Conservation (phyloP, 495 filamentous ascomycete genomes). For the Xylaria venustula region DNA sequence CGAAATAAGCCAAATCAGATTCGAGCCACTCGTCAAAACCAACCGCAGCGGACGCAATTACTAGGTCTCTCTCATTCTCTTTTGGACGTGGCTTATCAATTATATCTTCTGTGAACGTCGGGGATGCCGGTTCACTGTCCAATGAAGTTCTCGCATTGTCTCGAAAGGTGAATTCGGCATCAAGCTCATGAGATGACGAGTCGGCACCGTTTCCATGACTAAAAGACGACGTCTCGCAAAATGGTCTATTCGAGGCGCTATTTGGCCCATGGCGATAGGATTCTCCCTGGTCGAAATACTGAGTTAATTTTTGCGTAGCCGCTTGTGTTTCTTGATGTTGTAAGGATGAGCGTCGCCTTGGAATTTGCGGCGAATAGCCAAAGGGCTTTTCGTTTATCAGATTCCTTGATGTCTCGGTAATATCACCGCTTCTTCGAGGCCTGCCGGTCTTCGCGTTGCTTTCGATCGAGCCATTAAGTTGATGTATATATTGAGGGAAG, state of each 20-base stretch:
- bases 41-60: constrained; percentile 23
- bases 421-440: not conserved
- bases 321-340: not conserved
- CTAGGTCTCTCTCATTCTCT: not conserved
- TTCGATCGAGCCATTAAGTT: not conserved
- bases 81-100: not conserved
- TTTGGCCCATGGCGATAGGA: constrained; percentile 9
- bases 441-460: not conserved
- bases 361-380: not conserved
- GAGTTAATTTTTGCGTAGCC: not conserved
- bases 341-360: constrained; percentile 7
- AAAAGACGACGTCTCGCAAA: not conserved
- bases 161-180: not conserved
- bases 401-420: not conserved
- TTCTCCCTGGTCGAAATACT: not conserved
- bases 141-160: not conserved
- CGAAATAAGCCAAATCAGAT: constrained; percentile 9
- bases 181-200: not conserved
- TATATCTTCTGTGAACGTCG: constrained; percentile 17
- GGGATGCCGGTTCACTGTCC: constrained; percentile 15
- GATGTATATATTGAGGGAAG: not conserved
- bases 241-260: not conserved
- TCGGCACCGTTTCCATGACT: not conserved
- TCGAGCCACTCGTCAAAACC: constrained; percentile 29
- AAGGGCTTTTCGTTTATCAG: not conserved